Base-by-base conservation (phyloP, 768 basidiomycete genomes). In the Boletus tylopilopsis region DNA sequence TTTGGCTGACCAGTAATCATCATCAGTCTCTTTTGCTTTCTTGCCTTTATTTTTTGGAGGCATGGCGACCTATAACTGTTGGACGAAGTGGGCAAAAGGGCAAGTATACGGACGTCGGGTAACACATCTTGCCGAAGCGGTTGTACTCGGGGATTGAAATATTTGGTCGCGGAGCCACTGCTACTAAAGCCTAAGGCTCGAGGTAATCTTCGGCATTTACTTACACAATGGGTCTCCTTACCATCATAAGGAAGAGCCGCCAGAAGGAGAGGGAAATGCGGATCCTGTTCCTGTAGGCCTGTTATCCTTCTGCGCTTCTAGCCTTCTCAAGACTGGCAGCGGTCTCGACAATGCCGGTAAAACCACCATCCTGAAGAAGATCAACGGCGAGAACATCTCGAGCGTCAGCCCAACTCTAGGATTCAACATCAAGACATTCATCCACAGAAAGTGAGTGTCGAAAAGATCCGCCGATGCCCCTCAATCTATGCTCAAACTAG, bases 291-390 rank as follows among this genome's bases (percentile, higher is more conserved):
- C 82, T 95, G 91, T 90, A 67, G 52, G 80, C 61, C 18, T 47
- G 53, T 36, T 23, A 43, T 50, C 32, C 42, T 52, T 45, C 16
- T 56, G 22, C 24, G 15, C 38, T 19, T 49, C 42, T 44, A 36
- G 22, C 29, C 42, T 49, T 44, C 51, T 65, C 62, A 55, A 53
- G 53, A 49, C 51, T 42, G 49, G 30, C 64, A 98, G 95, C 37
- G 95, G 96, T 9, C 82, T 99, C 15, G 96, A 98, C 68, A 98
- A 99, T 64, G 96, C 95, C 2, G 96, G 96, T 45, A 98, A 99
- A 76, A 98, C 96, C 2, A 99, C 95, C 2, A 96, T 98, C 57
- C 70, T 98, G 50, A 98, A 97, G 75, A 91, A 90, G 68, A 76
- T 98, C 54, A 94, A 90, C 54, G 87, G 84, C 19, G 95, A 98